phyloP scores from a whole-genome alignment of 108 stramenopile genomes.

The Pseudonitzschia delicatissima region DNA sequence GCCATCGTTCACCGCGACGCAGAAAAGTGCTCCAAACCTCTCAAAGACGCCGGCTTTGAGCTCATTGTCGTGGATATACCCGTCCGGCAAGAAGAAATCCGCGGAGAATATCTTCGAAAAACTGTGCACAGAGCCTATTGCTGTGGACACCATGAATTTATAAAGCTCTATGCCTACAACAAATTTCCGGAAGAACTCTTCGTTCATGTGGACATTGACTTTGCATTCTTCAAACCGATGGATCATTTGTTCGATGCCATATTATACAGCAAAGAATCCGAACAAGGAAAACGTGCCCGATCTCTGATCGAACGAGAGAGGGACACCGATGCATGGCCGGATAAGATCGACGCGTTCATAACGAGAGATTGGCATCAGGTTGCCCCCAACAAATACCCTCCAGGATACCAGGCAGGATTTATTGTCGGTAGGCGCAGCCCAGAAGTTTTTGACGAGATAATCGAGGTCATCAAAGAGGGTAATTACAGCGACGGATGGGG shows the following conservation, averaged over 20 bases:
- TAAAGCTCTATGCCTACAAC: slow-evolving; percentile 69
- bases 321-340: slow-evolving; percentile 45
- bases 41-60: too few species aligned
- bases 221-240: slow-evolving; percentile 57
- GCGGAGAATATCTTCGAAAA: too few species aligned
- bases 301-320: slow-evolving; percentile 41
- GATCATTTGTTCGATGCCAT: slow-evolving; percentile 78
- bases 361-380: slow-evolving; percentile 61
- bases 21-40: too few species aligned
- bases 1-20: too few species aligned
- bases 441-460: slow-evolving; percentile 43
- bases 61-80: too few species aligned
- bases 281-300: slow-evolving; percentile 44
- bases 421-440: slow-evolving; percentile 46
- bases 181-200: slow-evolving; percentile 47
- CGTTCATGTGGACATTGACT: slow-evolving; percentile 64
- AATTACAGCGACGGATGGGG: slow-evolving; percentile 57
- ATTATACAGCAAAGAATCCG: slow-evolving; percentile 32
- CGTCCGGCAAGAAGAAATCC: too few species aligned
- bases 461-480: slow-evolving; percentile 53
- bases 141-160: slow-evolving; percentile 63
- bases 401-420: slow-evolving; percentile 69
- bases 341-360: slow-evolving; percentile 62
- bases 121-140: slow-evolving; percentile 66
- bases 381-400: slow-evolving; percentile 40